phyloP scores from a whole-genome alignment of 345 rosid species.

The Hibiscus tridactylites region DNA sequence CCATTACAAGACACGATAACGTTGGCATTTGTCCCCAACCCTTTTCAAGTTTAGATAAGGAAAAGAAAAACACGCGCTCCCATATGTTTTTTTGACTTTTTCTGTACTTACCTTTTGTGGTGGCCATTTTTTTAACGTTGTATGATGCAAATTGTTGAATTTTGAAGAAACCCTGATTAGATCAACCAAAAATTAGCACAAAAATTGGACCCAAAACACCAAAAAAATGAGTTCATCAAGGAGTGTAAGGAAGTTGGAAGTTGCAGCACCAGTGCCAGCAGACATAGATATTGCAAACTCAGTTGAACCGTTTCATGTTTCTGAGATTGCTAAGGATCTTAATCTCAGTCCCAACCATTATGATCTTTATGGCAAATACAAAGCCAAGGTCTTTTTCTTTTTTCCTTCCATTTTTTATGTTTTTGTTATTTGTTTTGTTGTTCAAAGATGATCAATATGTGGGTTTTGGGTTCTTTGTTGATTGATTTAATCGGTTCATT shows the following conservation, averaged over 20 bases:
- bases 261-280: conserved; percentile 84
- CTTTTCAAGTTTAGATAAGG: neutral
- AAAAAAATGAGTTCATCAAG: conserved; percentile 40
- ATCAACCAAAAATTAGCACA: neutral
- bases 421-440: neutral
- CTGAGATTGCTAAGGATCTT: conserved; percentile 76
- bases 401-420: neutral
- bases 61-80: neutral
- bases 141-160: neutral
- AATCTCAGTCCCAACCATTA: conserved; percentile 59
- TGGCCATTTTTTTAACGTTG: neutral
- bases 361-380: conserved; percentile 91
- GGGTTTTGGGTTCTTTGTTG: neutral
- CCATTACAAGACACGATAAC: too few species aligned
- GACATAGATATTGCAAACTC: conserved; percentile 93
- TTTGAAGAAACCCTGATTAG: neutral
- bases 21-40: too few species aligned
- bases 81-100: neutral
- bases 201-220: neutral
- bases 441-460: neutral
- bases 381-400: conserved; percentile 68
- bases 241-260: conserved; percentile 57
- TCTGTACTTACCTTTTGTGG: neutral
- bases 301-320: conserved; percentile 72
- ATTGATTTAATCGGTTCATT: neutral